A percentile compares a stretch with the other conserved stretches of the same genome.
Evolutionary conservation across 352 stramenopile species (phyloP).

Genomic region (Phytopythium boreale): DNA sequence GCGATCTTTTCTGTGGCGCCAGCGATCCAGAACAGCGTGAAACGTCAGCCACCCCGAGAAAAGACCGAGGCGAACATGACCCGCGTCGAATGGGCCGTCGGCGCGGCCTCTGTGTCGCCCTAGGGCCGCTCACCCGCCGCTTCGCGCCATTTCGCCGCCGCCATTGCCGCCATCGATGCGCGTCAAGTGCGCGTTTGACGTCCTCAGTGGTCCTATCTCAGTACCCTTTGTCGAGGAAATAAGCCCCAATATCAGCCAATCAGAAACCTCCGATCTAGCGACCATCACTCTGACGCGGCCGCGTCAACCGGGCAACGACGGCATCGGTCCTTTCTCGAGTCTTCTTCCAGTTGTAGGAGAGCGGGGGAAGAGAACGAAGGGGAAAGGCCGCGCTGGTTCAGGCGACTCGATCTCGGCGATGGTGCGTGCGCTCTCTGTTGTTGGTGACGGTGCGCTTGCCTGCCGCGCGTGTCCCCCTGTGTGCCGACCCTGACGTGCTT

Average conservation of each 20-base stretch:
- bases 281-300: slow-evolving; percentile 1
- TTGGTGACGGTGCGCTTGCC: neutral
- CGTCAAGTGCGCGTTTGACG: neutral
- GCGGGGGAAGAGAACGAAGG: neutral
- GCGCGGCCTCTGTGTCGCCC: neutral
- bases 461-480: neutral
- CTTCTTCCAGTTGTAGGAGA: neutral
- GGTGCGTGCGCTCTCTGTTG: neutral
- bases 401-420: neutral
- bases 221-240: neutral
- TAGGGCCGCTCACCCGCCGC: slow-evolving; percentile 2
- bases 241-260: slow-evolving; percentile 1
- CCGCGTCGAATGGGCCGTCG: neutral
- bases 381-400: neutral
- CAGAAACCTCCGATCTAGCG: neutral
- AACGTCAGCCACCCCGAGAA: neutral
- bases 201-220: neutral
- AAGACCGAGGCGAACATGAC: neutral
- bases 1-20: slow-evolving; percentile 52
- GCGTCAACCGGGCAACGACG: neutral
- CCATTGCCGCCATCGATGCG: neutral
- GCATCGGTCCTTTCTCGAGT: neutral
- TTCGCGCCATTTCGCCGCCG: slow-evolving; percentile 4
- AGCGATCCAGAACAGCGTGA: neutral
- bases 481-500: neutral